These are phyloP conservation scores for Onygenales sp. DNA, from an alignment of 2,329 filamentous ascomycete species.

Conservation along the genomic window DNA sequence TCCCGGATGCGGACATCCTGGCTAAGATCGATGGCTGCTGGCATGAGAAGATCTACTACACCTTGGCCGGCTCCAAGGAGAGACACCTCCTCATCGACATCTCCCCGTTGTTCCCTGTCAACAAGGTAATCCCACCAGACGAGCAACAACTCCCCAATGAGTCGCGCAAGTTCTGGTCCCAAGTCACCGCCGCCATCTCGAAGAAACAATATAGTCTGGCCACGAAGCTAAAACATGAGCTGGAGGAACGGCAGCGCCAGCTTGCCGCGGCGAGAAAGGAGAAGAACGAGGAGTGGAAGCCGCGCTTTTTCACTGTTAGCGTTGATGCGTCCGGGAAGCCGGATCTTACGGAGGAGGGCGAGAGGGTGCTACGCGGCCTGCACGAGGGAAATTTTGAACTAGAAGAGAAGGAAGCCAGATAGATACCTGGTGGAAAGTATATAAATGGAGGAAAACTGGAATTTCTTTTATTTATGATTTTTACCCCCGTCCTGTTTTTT, in stretches of 20 bases:
- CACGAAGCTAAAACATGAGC: constrained; percentile 77
- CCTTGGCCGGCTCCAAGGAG: constrained; percentile 38
- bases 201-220: constrained; percentile 76
- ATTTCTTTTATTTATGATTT: too few relatives aligned
- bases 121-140: constrained; percentile 69
- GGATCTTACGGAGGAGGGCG: constrained; percentile 54
- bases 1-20: constrained; percentile 74
- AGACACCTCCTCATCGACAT: constrained; percentile 75
- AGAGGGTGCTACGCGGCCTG: constrained; percentile 46
- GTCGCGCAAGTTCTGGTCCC: constrained; percentile 76
- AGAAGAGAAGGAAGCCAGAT: constrained; percentile 24
- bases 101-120: constrained; percentile 65
- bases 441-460: too few relatives aligned
- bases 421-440: too few relatives aligned
- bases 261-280: constrained; percentile 73
- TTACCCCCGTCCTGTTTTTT: too few relatives aligned
- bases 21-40: constrained; percentile 76
- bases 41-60: constrained; percentile 62
- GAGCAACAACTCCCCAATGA: constrained; percentile 81
- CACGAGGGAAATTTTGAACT: constrained; percentile 44
- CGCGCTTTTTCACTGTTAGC: constrained; percentile 71
- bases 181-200: constrained; percentile 76
- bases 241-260: constrained; percentile 81
- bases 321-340: constrained; percentile 53
- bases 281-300: constrained; percentile 61